Base-by-base conservation (phyloP, 2,329 filamentous ascomycete genomes). In the Tricladium varicosporioides region DNA sequence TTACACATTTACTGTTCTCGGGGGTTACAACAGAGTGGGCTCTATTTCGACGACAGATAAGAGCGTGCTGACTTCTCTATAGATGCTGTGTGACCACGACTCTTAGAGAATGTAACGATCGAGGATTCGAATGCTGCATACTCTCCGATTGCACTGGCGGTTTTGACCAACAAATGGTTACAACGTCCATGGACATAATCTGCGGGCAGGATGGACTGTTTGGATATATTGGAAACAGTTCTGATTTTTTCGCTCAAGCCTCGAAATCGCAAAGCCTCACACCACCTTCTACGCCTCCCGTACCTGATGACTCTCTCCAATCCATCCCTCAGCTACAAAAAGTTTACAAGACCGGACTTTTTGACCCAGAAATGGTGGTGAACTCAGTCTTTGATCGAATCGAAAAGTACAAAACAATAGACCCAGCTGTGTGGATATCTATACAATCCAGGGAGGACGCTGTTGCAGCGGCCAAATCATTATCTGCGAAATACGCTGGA, bases 51-150 rank as follows among this genome's bases (percentile, higher is more conserved):
- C 48, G 33, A 15, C 16, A 18, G 11, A 43, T 2, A 10, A 14
- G n/a, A 36, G 3, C 43, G 11, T n/a, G 9, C 54, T 66, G 15
- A 65, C 22, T 10, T 13, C 15, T 9, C 2, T n/a, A 11, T 15
- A 69, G 70, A 63, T 81, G 80, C 61, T 84, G 81, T 62, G 81
- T 85, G 51, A 78, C 78, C 8, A 80, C 79, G 0, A 82, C 80
- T 0, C 72, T 81, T 1, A 72, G 81, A 40, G 82, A 85, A 68
- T 80, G 79, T 32, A 81, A 80, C 56, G 82, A 85, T 63, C 76
- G 83, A n/a, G 83, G 82, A 0, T 84, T 82, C 60, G 80, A 85
- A 63, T 83, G 79, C 67, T 84, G 81, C 71, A 74, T 78, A 14
- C 68, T 80, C 16, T 71, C 69, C 5, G 76, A 80, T 62, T 79